Percentiles rank a stretch among this genome's conserved stretches.
These are phyloP conservation scores for Phlebiopsis flavidoalba DNA, from an alignment of 768 basidiomycete genomes.

Conservation along the genomic window DNA sequence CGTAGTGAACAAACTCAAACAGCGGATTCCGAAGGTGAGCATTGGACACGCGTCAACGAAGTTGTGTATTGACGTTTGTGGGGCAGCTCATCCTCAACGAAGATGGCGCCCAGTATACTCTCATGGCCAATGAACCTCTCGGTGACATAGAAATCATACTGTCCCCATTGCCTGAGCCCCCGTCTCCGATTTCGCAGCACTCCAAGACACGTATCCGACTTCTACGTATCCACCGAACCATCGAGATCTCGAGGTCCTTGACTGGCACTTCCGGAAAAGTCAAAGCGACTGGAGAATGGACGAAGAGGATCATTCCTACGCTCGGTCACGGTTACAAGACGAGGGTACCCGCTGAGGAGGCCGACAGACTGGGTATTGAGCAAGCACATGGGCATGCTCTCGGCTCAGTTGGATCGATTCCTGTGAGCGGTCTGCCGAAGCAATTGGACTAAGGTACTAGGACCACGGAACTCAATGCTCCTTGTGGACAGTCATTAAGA, in stretches of 20 bases:
- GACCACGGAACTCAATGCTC: no score
- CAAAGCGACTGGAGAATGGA: constrained; percentile 16
- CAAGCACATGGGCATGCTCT: constrained; percentile 10
- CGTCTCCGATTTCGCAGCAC: not conserved
- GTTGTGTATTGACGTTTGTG: not conserved
- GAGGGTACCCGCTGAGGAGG: not conserved
- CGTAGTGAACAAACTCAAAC: constrained; percentile 44
- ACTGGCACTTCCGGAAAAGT: not conserved
- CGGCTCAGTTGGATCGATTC: constrained; percentile 13
- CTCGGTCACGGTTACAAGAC: not conserved
- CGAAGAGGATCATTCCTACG: constrained; percentile 19
- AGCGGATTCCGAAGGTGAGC: constrained; percentile 47
- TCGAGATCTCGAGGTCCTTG: constrained; percentile 19
- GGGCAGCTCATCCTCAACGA: constrained; percentile 39
- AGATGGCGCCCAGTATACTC: constrained; percentile 35
- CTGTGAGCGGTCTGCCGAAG: constrained; percentile 16
- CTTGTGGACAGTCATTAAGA: no score
- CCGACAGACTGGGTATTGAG: constrained; percentile 5
- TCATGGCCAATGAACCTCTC: constrained; percentile 47
- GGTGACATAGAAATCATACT: constrained; percentile 44
- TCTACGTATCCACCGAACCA: constrained; percentile 4
- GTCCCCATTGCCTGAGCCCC: not conserved
- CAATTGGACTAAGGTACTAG: constrained; percentile 6
- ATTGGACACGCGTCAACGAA: not conserved
- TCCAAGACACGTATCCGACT: constrained; percentile 14